phyloP scores from a whole-genome alignment of 192 early-diverging fungal species.

The Phycomyces blakesleeanus region DNA sequence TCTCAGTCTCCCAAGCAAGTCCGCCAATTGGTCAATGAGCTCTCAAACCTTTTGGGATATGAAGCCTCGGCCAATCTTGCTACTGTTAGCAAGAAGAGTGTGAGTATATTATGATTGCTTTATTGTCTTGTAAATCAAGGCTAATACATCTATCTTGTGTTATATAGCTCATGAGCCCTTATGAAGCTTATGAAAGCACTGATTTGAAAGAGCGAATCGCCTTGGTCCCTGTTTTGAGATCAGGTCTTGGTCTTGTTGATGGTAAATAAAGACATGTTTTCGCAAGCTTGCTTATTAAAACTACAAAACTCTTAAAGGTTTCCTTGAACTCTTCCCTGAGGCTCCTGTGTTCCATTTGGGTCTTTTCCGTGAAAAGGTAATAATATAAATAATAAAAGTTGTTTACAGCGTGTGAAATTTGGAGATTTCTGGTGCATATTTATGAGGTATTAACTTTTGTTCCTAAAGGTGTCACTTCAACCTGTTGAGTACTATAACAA shows the following conservation, averaged over 20 bases:
- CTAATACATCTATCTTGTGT: conserved; percentile 13
- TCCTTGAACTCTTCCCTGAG: conserved; percentile 61
- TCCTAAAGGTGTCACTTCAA: conserved; percentile 61
- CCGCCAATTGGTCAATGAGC: conserved; percentile 50
- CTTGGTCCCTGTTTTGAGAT: conserved; percentile 63
- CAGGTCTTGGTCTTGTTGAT: conserved; percentile 56
- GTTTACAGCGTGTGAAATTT: neutral
- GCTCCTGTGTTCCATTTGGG: conserved; percentile 78
- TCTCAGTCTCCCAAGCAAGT: conserved; percentile 43
- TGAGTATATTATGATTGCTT: conserved; percentile 11
- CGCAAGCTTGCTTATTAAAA: too few relatives aligned
- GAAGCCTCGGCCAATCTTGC: conserved; percentile 53
- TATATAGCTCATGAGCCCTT: conserved; percentile 45
- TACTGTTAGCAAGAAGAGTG: conserved; percentile 19
- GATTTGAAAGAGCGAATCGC: conserved; percentile 41
- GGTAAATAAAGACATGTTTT: conserved; percentile 36
- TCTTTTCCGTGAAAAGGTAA: conserved; percentile 75
- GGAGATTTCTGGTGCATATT: too few relatives aligned
- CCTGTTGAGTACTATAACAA: conserved; percentile 96
- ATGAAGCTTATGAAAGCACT: conserved; percentile 40
- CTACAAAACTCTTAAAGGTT: too few relatives aligned
- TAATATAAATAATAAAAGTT: too few relatives aligned
- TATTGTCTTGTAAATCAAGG: neutral
- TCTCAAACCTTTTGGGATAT: conserved; percentile 57
- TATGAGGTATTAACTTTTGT: too few relatives aligned